Conservation (phyloP, 352 stramenopile species). For the Phytophthora parvispora region DNA sequence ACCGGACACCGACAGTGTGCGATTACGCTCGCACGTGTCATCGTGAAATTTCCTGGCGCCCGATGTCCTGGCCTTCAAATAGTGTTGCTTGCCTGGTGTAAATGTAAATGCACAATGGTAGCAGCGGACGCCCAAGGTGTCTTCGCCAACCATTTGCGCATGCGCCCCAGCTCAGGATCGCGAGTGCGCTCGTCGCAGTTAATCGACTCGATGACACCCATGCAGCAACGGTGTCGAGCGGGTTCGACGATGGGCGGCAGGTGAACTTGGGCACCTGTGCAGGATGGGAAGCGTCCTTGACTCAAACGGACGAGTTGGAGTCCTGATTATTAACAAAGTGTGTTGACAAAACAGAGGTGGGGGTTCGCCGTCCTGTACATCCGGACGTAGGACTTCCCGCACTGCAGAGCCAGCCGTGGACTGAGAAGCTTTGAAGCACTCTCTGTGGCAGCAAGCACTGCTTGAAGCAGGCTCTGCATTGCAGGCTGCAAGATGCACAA, state of each 20-base stretch:
- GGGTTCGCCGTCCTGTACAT: too few relatives aligned
- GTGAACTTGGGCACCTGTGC: constrained; percentile 4
- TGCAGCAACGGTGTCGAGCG: constrained; percentile 18
- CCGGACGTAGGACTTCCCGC: constrained; percentile 21
- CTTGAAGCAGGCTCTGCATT: too few relatives aligned
- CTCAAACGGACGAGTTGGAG: constrained; percentile 1
- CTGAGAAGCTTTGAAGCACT: constrained; percentile 23
- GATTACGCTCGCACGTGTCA: not conserved
- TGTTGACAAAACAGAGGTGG: constrained; percentile 6
- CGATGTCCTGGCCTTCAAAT: not conserved
- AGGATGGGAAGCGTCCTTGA: constrained; percentile 15
- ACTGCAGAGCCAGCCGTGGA: constrained; percentile 12
- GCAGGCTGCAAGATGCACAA: not conserved
- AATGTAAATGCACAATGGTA: too few relatives aligned
- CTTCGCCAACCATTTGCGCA: not conserved
- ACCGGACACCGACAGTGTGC: too few relatives aligned
- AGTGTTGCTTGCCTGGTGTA: too few relatives aligned
- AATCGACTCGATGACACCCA: constrained; percentile 3
- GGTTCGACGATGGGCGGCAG: not conserved
- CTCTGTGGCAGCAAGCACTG: not conserved
- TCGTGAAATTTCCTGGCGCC: not conserved
- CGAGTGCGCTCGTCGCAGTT: not conserved
- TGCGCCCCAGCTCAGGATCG: not conserved
- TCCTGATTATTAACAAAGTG: not conserved
- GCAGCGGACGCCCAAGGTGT: not conserved